A percentile compares a stretch with the other conserved stretches of the same genome.
Conservation (phyloP, 441 rosid genomes). For the Syzygium malaccense region DNA sequence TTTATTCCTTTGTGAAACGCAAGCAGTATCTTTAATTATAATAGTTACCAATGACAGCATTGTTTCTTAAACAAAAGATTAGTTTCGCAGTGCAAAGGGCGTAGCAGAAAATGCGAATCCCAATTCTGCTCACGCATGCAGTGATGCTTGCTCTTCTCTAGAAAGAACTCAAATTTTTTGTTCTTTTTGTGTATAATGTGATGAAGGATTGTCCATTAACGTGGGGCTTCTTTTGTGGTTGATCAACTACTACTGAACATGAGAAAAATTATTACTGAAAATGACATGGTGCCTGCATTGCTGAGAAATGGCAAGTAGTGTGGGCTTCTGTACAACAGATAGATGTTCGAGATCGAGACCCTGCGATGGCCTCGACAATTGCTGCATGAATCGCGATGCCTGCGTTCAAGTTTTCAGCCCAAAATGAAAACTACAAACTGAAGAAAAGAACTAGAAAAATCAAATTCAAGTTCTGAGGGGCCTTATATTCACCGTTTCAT, state of each 20-base stretch:
- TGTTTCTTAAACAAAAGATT: neutral
- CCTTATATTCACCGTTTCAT: no score
- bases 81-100: slow-evolving; percentile 47
- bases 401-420: slow-evolving; percentile 33
- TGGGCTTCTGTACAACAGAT: slow-evolving; percentile 65
- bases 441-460: no score
- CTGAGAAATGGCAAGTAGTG: slow-evolving; percentile 79
- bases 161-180: neutral
- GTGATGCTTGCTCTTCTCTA: neutral
- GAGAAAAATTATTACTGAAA: neutral
- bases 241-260: neutral
- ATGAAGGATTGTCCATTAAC: neutral
- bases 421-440: no score
- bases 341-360: slow-evolving; percentile 76
- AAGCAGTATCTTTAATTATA: no score
- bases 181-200: neutral
- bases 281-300: slow-evolving; percentile 53
- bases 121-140: slow-evolving; percentile 57
- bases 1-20: neutral
- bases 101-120: slow-evolving; percentile 76
- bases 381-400: slow-evolving; percentile 83
- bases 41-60: neutral
- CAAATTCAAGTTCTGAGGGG: no score
- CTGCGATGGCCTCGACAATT: slow-evolving; percentile 69
- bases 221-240: neutral